Conservation (phyloP, 345 rosid species). For the Raphanus raphanistrum region DNA sequence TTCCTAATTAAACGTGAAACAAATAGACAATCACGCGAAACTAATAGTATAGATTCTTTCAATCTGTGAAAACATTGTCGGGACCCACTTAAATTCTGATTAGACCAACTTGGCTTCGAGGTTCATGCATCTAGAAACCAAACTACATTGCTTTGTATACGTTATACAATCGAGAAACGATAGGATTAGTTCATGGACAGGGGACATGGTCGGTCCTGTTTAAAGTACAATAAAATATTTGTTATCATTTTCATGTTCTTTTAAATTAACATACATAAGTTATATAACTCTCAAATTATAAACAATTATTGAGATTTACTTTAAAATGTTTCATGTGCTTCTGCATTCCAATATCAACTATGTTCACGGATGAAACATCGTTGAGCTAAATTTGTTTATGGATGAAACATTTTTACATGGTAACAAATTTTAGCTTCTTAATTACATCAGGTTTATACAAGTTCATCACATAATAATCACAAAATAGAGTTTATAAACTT, state of each 20-base stretch:
- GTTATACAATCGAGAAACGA: not conserved
- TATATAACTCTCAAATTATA: not conserved
- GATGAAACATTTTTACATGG: not conserved
- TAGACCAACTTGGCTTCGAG: constrained; percentile 28
- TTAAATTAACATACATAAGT: not conserved
- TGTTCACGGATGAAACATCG: not conserved
- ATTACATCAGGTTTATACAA: not conserved
- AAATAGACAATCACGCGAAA: constrained; percentile 23
- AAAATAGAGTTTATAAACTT: not conserved
- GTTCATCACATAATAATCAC: not conserved
- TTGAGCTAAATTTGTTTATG: not conserved
- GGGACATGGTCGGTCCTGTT: not conserved
- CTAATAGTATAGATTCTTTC: constrained; percentile 30
- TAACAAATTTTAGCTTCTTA: constrained; percentile 3
- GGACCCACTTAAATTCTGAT: constrained; percentile 30
- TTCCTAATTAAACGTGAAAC: constrained; percentile 11
- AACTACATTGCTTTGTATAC: not conserved
- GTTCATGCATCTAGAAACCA: constrained; percentile 31
- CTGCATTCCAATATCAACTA: not conserved
- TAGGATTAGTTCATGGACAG: not conserved
- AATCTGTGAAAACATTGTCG: not conserved
- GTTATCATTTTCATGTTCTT: not conserved
- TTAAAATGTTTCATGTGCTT: not conserved
- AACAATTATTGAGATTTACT: not conserved
- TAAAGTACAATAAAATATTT: not conserved